Evolutionary conservation across 768 basidiomycete genomes (phyloP).

Genomic region (Boletus rufocinnamomeus): DNA sequence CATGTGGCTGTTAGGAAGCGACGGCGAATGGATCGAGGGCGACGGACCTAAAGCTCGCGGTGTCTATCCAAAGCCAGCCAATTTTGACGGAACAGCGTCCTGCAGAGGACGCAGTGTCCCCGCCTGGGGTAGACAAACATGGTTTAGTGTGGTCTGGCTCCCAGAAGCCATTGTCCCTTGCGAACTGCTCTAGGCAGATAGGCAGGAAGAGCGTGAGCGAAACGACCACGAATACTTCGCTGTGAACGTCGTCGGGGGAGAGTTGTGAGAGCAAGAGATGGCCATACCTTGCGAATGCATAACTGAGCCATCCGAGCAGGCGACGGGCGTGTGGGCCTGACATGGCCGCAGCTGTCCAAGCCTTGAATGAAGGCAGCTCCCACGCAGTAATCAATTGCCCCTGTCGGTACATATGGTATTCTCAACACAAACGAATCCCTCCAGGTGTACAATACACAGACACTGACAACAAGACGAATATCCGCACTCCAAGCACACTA

Average conservation of each 20-base stretch:
- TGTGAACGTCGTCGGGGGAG: slow-evolving; percentile 26
- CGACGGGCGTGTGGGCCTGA: slow-evolving; percentile 25
- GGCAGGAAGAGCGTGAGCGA: slow-evolving; percentile 81
- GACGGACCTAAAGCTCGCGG: slow-evolving; percentile 82
- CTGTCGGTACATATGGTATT: neutral
- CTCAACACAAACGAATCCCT: neutral
- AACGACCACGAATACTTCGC: slow-evolving; percentile 81
- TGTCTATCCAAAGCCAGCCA: slow-evolving; percentile 86
- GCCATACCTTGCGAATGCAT: slow-evolving; percentile 77
- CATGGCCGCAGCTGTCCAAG: slow-evolving; percentile 8
- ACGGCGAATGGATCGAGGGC: neutral
- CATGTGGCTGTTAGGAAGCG: neutral
- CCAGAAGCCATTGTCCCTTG: slow-evolving; percentile 82
- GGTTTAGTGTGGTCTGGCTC: slow-evolving; percentile 65
- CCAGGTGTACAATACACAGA: neutral
- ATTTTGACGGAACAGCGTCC: slow-evolving; percentile 78
- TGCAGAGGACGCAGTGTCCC: slow-evolving; percentile 32
- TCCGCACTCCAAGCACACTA: neutral
- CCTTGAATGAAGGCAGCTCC: neutral
- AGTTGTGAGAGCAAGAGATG: neutral
- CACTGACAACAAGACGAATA: neutral
- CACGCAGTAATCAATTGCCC: neutral
- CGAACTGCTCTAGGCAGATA: slow-evolving; percentile 85
- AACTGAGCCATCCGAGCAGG: slow-evolving; percentile 78
- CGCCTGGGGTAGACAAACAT: slow-evolving; percentile 42